These are phyloP conservation scores for Macrophomina tecta DNA, from an alignment of 2,329 filamentous ascomycete species.

Conservation along the genomic window DNA sequence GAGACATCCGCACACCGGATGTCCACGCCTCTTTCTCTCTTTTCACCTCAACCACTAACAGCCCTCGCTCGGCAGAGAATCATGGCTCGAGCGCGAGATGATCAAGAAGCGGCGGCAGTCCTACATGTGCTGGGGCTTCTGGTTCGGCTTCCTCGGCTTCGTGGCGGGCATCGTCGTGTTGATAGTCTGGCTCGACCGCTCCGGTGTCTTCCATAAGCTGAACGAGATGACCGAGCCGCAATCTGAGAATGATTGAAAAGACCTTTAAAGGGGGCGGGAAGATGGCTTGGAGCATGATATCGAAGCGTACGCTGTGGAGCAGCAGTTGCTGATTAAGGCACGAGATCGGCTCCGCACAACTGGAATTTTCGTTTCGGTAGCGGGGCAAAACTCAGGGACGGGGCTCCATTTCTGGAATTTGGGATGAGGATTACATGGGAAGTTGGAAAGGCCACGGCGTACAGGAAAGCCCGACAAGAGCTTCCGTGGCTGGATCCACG, in stretches of 20 bases:
- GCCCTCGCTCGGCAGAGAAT: slow-evolving; percentile 46
- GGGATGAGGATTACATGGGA: background rate
- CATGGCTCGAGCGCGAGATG: slow-evolving; percentile 60
- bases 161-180: slow-evolving; percentile 53
- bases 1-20: too few relatives aligned
- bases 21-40: too few relatives aligned
- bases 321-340: too few relatives aligned
- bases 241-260: background rate
- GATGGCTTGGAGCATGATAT: too few relatives aligned
- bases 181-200: slow-evolving; percentile 51
- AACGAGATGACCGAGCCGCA: slow-evolving; percentile 8
- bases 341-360: too few relatives aligned
- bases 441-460: slow-evolving; percentile 4
- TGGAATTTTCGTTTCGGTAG: background rate
- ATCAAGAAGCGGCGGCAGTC: slow-evolving; percentile 55
- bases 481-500: slow-evolving; percentile 13
- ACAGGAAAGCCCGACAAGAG: background rate
- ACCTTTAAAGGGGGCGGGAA: background rate
- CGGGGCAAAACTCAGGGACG: background rate
- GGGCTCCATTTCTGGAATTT: too few relatives aligned
- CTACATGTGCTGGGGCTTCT: slow-evolving; percentile 57
- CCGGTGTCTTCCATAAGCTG: slow-evolving; percentile 31
- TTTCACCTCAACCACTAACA: too few relatives aligned
- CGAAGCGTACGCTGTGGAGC: too few relatives aligned
- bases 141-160: slow-evolving; percentile 52